Evolutionary conservation across 1,139 yeast species (phyloP).

Genomic region (Zygoascus hellenicus): DNA sequence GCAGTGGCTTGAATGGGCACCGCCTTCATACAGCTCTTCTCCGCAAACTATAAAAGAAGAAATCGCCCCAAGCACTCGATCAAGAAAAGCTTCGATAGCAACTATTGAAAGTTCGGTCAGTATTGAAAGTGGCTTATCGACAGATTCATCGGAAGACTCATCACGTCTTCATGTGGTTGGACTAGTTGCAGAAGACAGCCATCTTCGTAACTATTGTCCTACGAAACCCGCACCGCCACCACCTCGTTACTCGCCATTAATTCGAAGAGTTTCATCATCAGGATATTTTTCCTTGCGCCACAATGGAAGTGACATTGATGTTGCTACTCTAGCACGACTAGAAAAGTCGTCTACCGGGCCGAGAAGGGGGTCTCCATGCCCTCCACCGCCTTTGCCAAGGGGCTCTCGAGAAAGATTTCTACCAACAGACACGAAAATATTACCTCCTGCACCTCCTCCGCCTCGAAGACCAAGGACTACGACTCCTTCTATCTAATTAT

Average conservation of each 20-base stretch:
- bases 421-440: slow-evolving; percentile 1
- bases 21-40: slow-evolving; percentile 10
- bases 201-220: slow-evolving; percentile 7
- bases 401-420: not conserved
- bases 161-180: slow-evolving; percentile 9
- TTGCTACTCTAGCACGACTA: slow-evolving; percentile 12
- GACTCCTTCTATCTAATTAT: slow-evolving; percentile 2
- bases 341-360: slow-evolving; percentile 10
- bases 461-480: slow-evolving; percentile 12
- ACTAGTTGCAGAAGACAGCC: slow-evolving; percentile 8
- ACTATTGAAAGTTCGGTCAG: slow-evolving; percentile 10
- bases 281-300: slow-evolving; percentile 5
- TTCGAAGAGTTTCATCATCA: not conserved
- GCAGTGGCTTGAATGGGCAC: slow-evolving; percentile 45
- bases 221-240: slow-evolving; percentile 15
- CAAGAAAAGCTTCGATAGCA: slow-evolving; percentile 8
- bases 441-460: slow-evolving; percentile 20
- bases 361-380: slow-evolving; percentile 1
- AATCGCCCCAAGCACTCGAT: slow-evolving; percentile 8
- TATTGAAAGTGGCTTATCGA: not conserved
- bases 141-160: slow-evolving; percentile 9
- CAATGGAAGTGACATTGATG: slow-evolving; percentile 17
- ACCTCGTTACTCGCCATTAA: slow-evolving; percentile 6
- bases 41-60: slow-evolving; percentile 5
- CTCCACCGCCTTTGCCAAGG: slow-evolving; percentile 7